Percentiles rank a stretch among this genome's conserved stretches.
phyloP scores from a whole-genome alignment of 1,139 yeast species.

The Blastobotrys petasosporus region DNA sequence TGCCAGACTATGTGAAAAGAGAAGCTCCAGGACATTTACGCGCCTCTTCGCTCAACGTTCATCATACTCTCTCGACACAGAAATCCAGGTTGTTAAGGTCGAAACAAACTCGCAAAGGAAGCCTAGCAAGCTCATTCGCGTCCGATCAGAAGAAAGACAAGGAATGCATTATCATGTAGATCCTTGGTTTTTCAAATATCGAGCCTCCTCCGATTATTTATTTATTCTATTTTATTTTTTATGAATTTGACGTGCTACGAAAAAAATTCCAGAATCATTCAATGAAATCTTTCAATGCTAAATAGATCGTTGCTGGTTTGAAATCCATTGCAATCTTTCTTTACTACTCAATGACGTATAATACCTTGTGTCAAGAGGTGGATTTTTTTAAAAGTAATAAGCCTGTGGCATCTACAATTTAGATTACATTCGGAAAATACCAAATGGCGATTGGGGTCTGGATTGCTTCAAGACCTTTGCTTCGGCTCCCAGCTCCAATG shows the following conservation, averaged over 20 bases:
- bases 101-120: constrained; percentile 10
- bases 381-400: no score
- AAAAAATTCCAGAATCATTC: no score
- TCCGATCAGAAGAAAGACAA: constrained; percentile 12
- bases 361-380: no score
- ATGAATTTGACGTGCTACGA: no score
- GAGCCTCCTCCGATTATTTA: background rate
- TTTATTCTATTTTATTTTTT: constrained; percentile 2
- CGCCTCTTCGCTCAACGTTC: constrained; percentile 3
- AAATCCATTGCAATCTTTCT: no score
- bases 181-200: background rate
- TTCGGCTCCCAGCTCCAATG: constrained; percentile 27
- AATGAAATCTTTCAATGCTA: no score
- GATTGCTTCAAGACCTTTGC: constrained; percentile 15
- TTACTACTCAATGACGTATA: no score
- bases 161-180: constrained; percentile 23
- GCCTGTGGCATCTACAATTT: no score
- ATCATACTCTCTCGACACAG: constrained; percentile 10
- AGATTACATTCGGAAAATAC: constrained; percentile 34
- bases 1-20: no score
- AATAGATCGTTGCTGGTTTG: no score
- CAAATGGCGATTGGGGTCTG: constrained; percentile 20
- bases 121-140: background rate
- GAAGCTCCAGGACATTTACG: background rate
- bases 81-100: constrained; percentile 10